Evolutionary conservation across 345 rosid species (phyloP).

Genomic region (Rhodomyrtus tomentosa): DNA sequence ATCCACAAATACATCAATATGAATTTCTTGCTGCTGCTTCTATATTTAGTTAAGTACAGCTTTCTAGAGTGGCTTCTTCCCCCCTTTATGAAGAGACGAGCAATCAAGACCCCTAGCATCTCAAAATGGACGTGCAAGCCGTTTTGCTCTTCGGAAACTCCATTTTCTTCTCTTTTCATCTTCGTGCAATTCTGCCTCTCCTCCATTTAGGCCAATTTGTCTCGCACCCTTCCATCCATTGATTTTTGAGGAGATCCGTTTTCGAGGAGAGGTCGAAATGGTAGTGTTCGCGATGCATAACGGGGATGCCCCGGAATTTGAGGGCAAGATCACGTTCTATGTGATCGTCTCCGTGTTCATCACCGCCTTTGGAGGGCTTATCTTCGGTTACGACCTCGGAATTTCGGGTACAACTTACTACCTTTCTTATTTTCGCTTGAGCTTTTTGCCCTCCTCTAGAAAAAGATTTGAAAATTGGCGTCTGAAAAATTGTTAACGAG

Average conservation of each 20-base stretch:
- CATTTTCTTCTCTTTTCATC: not conserved
- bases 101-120: not conserved
- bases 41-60: not conserved
- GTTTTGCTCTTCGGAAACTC: not conserved
- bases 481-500: not conserved
- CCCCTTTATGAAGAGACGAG: not conserved
- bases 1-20: not conserved
- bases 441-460: not conserved
- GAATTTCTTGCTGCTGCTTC: not conserved
- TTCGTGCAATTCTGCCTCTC: not conserved
- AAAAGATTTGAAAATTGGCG: not conserved
- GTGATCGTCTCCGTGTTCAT: slow-evolving; percentile 26
- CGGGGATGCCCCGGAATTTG: slow-evolving; percentile 33
- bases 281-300: not conserved
- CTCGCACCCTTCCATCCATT: not conserved
- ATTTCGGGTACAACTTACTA: slow-evolving; percentile 26
- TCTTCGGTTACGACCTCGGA: slow-evolving; percentile 62
- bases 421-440: not conserved
- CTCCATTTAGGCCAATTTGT: not conserved
- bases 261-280: not conserved
- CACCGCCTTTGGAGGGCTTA: slow-evolving; percentile 60
- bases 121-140: not conserved
- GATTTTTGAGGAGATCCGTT: not conserved
- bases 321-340: slow-evolving; percentile 23
- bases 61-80: not conserved